Base-by-base conservation (phyloP, 202 grass and related monocot species). In the Bolboschoenoplectus hybrid region DNA sequence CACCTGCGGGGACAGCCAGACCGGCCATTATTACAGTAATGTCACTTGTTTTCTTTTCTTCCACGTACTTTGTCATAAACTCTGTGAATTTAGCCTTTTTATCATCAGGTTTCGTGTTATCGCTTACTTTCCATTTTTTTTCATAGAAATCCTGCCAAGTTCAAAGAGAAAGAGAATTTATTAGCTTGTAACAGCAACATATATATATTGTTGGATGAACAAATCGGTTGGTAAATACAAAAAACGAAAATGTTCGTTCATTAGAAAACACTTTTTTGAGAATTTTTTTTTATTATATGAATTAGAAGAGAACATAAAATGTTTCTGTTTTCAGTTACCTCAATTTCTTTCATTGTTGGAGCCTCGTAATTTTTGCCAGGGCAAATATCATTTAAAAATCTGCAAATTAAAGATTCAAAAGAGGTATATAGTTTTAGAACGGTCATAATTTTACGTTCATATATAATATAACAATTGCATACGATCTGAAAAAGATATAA, bases 361-460 rank as follows among this genome's bases (percentile, higher is more conserved):
- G 86, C 75, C 43, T 64, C 7, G 2, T 87, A 97, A 92, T 97
- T 89, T 78, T 92, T 92, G 38, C 95, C 95, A 1, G 95, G 95
- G 86, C 95, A 26, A 17, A 88, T 2, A 12, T 67, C 81, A 81
- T 97, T 97, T n/a, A 95, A 71, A 73, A 89, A 78, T 52, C 93
- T 97, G 86, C 57, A 89, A 44, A 26, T 26, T 26, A 26, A 2
- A 38, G 43, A 85, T 26, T 34, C 35, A 0, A 81, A 85, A 71
- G 20, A 81, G 41, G 51, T 52, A 52, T 63, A 74, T 26, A 17
- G 4, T 70, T 53, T 55, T 36, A 76, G 38, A 53, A 36, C 36
- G 52, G 9, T 50, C 46, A 53, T 26, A 26, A 26, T 12, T 52
- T 13, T 12, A 44, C 52, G 46, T 61, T 61, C 14, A 61, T 1